phyloP scores from a whole-genome alignment of 2,329 filamentous ascomycete genomes.

The Bipolaris bicolor region DNA sequence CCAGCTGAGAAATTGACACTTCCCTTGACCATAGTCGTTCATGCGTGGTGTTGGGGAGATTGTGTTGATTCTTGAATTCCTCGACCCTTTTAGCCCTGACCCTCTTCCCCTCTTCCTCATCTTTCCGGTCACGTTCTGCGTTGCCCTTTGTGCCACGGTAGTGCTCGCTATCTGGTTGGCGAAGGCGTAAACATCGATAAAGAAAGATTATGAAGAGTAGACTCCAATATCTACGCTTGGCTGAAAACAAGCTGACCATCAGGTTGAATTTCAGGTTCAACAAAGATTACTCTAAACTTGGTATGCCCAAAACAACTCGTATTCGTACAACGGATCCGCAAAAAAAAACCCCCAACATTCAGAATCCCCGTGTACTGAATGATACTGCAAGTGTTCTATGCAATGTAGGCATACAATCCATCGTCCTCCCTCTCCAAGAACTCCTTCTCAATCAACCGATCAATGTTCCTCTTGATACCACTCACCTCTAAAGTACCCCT shows the following conservation, averaged over 20 bases:
- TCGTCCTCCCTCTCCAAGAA: conserved; percentile 48
- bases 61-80: no score
- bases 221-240: not conserved
- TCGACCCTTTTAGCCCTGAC: no score
- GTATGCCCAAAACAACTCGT: no score
- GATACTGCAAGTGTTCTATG: conserved; percentile 32
- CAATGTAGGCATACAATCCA: conserved; percentile 55
- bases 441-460: conserved; percentile 68
- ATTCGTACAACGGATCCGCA: not conserved
- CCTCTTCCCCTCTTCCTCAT: no score
- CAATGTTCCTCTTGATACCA: conserved; percentile 97
- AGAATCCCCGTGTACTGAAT: not conserved
- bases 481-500: conserved; percentile 82
- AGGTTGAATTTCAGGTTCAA: not conserved
- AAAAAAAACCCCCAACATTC: not conserved
- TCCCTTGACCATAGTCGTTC: no score
- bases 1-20: not conserved
- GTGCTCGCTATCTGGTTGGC: no score
- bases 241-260: not conserved
- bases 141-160: no score
- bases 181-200: no score
- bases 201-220: no score
- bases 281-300: not conserved
- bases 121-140: no score
- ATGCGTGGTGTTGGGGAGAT: no score